Evolutionary conservation across 2,329 filamentous ascomycete genomes (phyloP), one percentile per base, ranked within the genome.

Genomic region (Colletotrichum plurivorum): DNA sequence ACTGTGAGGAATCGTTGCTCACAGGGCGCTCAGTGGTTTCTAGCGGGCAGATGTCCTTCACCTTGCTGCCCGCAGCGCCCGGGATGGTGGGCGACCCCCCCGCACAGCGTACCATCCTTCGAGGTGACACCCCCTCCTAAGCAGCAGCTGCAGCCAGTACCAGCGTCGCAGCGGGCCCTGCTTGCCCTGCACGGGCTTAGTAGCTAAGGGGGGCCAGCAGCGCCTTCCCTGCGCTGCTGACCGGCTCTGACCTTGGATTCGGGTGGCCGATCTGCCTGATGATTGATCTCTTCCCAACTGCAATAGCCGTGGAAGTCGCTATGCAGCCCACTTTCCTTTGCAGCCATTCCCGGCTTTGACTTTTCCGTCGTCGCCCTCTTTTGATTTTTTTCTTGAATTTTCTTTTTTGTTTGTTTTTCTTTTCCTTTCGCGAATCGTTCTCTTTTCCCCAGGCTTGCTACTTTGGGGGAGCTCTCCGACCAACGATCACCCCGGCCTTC

Each of bases 291-390:
- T 41, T 9, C n/a, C 57, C 45, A 16, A 43, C 52, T 41, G 41
- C n/a, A 46, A 46, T 62, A 54, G 59, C 59, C 59, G 59, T 62
- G 54, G 39, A 41, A 51, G 25, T 59, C 31, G 53, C 49, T 27
- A 25, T 12, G 36, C 39, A 69, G 55, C 66, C 62, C 62, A 61
- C 63, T 67, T 67, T 64, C 67, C 31, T 39, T 51, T 41, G 51
- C 51, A 56, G 54, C 54, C 49, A 55, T 60, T 63, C 45, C 45
- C 48, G 20, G 22, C 31, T 54, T 46, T 54, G 39, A 12, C 25
- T 43, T 52, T 54, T 54, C 31, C 49, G 20, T n/a, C 49, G 20
- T n/a, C 15, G 43, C 53, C 13, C 41, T 55, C 41, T 22, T 31
- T 31, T 13, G 15, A 10, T 9, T 9, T 36, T 36, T 36, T 36